A percentile compares a stretch with the other conserved stretches of the same genome.
Conservation (phyloP, 2,329 filamentous ascomycete species). For the Ceratocystis ficicola region DNA sequence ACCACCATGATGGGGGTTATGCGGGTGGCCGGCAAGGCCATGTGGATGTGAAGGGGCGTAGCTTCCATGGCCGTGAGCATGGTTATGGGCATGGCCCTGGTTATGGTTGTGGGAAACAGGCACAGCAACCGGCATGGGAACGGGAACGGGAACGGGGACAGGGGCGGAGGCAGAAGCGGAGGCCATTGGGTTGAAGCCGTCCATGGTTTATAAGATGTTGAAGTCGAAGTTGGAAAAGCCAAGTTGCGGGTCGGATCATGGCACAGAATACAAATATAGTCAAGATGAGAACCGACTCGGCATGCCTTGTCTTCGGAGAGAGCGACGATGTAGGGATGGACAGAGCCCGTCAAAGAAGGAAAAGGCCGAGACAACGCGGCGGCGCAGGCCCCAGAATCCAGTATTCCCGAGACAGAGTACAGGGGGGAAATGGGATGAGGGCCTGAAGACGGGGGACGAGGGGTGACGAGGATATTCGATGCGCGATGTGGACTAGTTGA, state of each 20-base stretch:
- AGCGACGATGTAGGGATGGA: neutral
- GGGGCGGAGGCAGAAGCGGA: neutral
- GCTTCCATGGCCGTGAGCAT: neutral
- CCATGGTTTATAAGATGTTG: conserved; percentile 9
- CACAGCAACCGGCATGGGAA: neutral
- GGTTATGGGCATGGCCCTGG: neutral
- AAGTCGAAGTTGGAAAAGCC: neutral
- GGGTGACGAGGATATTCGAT: neutral
- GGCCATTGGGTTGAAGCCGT: conserved; percentile 17
- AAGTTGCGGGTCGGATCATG: neutral
- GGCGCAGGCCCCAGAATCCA: neutral
- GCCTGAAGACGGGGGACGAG: neutral
- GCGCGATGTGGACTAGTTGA: neutral
- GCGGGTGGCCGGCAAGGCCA: neutral
- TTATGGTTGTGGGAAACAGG: neutral
- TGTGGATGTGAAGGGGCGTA: neutral
- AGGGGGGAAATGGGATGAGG: neutral
- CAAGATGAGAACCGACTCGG: neutral
- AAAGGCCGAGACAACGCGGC: neutral
- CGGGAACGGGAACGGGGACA: conserved; percentile 7
- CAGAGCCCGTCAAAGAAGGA: neutral
- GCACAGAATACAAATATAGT: neutral
- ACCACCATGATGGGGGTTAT: neutral
- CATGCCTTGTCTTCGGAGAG: neutral
- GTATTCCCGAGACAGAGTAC: neutral